A percentile compares a stretch with the other conserved stretches of the same genome.
phyloP scores from a whole-genome alignment of 768 basidiomycete species.

The Tricholoma sp. region DNA sequence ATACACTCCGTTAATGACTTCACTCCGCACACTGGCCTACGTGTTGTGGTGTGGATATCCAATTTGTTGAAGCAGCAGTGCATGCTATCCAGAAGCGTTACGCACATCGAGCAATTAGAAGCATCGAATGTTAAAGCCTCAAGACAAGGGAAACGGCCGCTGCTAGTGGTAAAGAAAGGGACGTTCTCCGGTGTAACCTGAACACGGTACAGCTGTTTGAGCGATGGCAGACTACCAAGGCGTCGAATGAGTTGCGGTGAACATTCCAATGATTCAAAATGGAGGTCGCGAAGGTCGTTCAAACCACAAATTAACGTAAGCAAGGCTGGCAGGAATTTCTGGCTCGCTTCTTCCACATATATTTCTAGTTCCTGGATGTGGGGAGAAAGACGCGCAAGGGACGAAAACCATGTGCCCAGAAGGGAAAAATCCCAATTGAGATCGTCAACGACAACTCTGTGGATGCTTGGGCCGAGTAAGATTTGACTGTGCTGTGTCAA shows the following conservation, averaged over 20 bases:
- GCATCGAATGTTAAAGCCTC: neutral
- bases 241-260: neutral
- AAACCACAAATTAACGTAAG: neutral
- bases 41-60: neutral
- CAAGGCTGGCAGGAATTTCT: neutral
- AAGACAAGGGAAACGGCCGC: neutral
- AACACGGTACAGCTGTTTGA: neutral
- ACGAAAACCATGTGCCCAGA: neutral
- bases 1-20: neutral
- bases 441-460: neutral
- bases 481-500: neutral
- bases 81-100: neutral
- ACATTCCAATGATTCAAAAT: neutral
- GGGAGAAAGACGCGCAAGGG: neutral
- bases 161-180: neutral
- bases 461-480: neutral
- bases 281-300: neutral
- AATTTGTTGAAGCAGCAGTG: neutral
- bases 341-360: no score
- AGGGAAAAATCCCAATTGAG: neutral
- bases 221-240: neutral
- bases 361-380: neutral
- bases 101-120: neutral
- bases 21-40: neutral
- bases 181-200: neutral